These are phyloP conservation scores for Pyrenochaeta sp. DNA, from an alignment of 2,329 filamentous ascomycete species.

Conservation along the genomic window DNA sequence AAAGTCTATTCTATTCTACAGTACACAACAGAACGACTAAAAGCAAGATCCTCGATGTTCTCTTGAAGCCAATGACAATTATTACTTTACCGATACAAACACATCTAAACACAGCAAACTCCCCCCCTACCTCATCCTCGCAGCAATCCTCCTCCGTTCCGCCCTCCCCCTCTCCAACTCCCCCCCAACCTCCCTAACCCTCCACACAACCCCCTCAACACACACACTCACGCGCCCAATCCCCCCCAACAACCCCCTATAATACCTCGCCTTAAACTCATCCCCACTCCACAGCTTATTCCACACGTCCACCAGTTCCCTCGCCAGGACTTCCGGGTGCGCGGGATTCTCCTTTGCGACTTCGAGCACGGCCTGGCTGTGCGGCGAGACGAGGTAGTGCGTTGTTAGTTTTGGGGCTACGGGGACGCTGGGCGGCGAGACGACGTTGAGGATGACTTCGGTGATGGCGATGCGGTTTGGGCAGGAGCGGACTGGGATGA, in stretches of 20 bases:
- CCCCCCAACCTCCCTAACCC: conserved; percentile 35
- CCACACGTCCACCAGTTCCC: conserved; percentile 41
- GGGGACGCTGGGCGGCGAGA: conserved; percentile 25
- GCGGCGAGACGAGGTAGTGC: neutral
- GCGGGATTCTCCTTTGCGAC: neutral
- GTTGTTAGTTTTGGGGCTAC: neutral
- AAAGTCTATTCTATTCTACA: too few species aligned
- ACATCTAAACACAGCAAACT: neutral
- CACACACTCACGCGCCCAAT: conserved; percentile 42
- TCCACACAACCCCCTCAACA: conserved; percentile 34
- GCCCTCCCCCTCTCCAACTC: conserved; percentile 43
- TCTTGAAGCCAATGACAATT: too few species aligned
- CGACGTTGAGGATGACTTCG: conserved; percentile 43
- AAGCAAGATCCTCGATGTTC: too few species aligned
- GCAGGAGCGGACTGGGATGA: conserved; percentile 14
- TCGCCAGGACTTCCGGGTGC: neutral
- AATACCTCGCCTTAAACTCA: conserved; percentile 33
- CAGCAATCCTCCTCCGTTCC: conserved; percentile 36
- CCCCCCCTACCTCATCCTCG: conserved; percentile 24
- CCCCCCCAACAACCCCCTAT: conserved; percentile 34
- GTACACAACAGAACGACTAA: too few species aligned
- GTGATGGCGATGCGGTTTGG: conserved; percentile 28
- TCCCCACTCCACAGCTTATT: conserved; percentile 41
- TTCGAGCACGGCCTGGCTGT: neutral
- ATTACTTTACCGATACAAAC: neutral